Evolutionary conservation across 73 alveolate species (phyloP).

Genomic region (Blepharisma japonicum): DNA sequence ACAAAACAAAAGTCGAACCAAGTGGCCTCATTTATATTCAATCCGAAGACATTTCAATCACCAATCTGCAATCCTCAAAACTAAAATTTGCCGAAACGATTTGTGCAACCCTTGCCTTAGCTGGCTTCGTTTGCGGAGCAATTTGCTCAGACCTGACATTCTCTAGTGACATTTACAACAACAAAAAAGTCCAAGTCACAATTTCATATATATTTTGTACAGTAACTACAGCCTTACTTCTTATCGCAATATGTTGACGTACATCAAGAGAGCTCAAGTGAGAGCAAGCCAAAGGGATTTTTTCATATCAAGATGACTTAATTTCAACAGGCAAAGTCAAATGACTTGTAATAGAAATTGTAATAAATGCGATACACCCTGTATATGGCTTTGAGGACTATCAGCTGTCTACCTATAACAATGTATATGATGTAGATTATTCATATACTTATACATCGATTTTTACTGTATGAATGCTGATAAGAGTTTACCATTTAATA

Average conservation of each 20-base stretch:
- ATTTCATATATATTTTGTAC: not conserved
- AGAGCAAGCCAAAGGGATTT: conserved; percentile 10
- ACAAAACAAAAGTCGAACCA: too few relatives aligned
- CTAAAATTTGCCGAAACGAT: not conserved
- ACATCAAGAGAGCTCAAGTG: not conserved
- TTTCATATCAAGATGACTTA: not conserved
- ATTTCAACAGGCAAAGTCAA: not conserved
- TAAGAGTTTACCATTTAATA: not conserved
- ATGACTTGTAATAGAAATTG: not conserved
- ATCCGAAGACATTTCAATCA: not conserved
- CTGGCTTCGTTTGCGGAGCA: conserved; percentile 12
- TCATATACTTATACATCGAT: not conserved
- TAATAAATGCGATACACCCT: conserved; percentile 17
- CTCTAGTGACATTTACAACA: not conserved
- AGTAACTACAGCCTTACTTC: not conserved
- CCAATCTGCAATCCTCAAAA: not conserved
- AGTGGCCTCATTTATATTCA: too few relatives aligned
- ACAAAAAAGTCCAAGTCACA: not conserved
- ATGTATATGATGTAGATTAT: not conserved
- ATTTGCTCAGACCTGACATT: not conserved
- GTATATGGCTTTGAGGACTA: not conserved
- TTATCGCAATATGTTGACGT: conserved; percentile 4
- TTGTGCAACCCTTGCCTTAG: not conserved
- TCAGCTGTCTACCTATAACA: not conserved
- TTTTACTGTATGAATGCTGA: not conserved